Evolutionary conservation across 2,329 filamentous ascomycete species (phyloP), one percentile per base, ranked within the genome.

Genomic region (Trichoderma sp.): DNA sequence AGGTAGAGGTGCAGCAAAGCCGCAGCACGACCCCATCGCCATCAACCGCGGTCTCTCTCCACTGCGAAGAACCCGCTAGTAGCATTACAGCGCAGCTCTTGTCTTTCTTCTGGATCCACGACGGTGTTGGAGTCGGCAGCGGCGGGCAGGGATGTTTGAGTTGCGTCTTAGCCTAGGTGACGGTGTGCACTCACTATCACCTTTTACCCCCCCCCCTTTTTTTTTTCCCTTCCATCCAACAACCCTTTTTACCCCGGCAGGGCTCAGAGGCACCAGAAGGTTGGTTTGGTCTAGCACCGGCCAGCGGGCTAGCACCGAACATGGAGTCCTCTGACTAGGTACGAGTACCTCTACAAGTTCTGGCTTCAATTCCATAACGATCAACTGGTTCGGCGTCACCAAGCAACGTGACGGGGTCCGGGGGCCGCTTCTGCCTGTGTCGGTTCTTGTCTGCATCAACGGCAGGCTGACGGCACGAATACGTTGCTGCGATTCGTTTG

Each of bases 201-300:
- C 43, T 56, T 47, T 24, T 24, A 18, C 53, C 65, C 57, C 30
- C 47, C 56, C 56, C 24, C 34, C 56, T 58, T 58, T 60, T 60
- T 60, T 60, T 58, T 58, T 28, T 18, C 64, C 53, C 32, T 68
- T 34, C 43, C 39, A 21, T 34, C 56, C 28, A 43, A 36, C 66
- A 32, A 68, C 65, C 65, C 66, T 62, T 62, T 58, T 51, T 56
- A 28, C 39, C 24, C 47, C 47, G 34, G 58, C 70, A 67, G 51
- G 70, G 70, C 39, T 72, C 57, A 71, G 63, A 71, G 56, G 63
- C 51, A 53, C 64, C 70, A 72, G 64, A 72, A 60, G 63, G 70
- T 62, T 57, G 64, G 64, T 63, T 68, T 62, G 43, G 64, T 36
- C 61, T 39, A 63, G 57, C 39, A 62, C 56, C 28, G 28, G 36